Percentiles rank a stretch among this genome's conserved stretches.
Conservation (phyloP, 2,329 filamentous ascomycete genomes). For the Alternaria ethzedia region DNA sequence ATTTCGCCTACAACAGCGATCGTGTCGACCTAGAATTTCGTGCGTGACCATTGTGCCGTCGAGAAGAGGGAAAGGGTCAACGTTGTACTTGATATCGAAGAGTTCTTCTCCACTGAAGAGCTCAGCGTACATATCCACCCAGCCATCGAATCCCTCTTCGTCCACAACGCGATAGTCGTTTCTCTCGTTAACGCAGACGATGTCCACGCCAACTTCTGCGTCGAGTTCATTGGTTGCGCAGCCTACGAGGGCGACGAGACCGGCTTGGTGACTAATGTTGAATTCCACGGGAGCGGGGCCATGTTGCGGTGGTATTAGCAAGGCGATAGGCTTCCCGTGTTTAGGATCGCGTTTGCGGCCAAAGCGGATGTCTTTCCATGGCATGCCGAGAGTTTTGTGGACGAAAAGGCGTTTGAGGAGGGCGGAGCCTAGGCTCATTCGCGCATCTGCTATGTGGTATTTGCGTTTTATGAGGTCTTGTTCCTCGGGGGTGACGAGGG, state of each 20-base stretch:
- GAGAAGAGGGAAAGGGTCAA: conserved; percentile 52
- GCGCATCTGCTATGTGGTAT: conserved; percentile 73
- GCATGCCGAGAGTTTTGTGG: conserved; percentile 61
- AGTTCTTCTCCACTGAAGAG: conserved; percentile 71
- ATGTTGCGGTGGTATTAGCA: conserved; percentile 34
- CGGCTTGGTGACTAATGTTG: conserved; percentile 81
- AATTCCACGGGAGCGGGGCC: conserved; percentile 62
- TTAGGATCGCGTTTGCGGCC: conserved; percentile 60
- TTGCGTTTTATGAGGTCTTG: conserved; percentile 64
- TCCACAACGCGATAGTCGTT: conserved; percentile 67
- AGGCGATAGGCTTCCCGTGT: conserved; percentile 59
- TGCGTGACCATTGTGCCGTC: conserved; percentile 52
- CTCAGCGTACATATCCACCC: conserved; percentile 74
- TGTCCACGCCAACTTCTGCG: conserved; percentile 70
- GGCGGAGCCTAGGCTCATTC: conserved; percentile 74
- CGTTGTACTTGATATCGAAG: conserved; percentile 65
- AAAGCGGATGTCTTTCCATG: conserved; percentile 66
- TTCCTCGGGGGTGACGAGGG: conserved; percentile 59
- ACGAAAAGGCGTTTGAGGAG: conserved; percentile 77
- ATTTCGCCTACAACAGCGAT: conserved; percentile 50
- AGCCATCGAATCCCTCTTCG: conserved; percentile 67
- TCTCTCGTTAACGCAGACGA: conserved; percentile 77
- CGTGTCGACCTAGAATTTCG: conserved; percentile 52
- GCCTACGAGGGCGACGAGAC: conserved; percentile 71
- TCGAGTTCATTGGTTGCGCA: conserved; percentile 38